These are phyloP conservation scores for Penicillium sp. DNA, from an alignment of 2,329 filamentous ascomycete species.

Conservation along the genomic window DNA sequence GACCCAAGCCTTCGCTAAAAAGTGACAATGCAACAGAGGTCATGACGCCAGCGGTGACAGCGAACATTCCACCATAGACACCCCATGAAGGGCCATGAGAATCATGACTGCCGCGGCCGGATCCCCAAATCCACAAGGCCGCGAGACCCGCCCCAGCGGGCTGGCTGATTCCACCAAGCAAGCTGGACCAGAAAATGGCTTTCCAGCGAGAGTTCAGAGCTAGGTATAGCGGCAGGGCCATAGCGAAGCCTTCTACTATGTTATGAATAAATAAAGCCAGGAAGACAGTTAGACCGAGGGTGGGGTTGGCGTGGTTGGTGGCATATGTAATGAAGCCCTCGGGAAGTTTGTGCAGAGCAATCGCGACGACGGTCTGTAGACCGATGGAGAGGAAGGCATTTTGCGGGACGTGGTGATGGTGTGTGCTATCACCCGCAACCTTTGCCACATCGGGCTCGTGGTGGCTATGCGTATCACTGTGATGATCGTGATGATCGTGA, in stretches of 20 bases:
- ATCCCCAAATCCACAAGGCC: constrained; percentile 80
- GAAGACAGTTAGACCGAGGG: constrained; percentile 88
- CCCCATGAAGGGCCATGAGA: constrained; percentile 54
- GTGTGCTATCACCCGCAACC: constrained; percentile 48
- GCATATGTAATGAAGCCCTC: constrained; percentile 89
- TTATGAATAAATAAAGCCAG: constrained; percentile 97
- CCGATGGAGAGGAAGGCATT: constrained; percentile 94
- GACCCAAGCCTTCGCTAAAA: constrained; percentile 80
- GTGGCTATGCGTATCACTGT: constrained; percentile 18
- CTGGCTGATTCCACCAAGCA: constrained; percentile 85
- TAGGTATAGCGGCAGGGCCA: constrained; percentile 90
- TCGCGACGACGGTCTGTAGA: constrained; percentile 93
- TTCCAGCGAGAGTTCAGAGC: constrained; percentile 78
- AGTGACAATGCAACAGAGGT: constrained; percentile 87
- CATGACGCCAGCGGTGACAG: constrained; percentile 91
- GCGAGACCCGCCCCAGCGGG: constrained; percentile 84
- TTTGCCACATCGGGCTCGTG: constrained; percentile 11
- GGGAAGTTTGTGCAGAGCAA: constrained; percentile 93
- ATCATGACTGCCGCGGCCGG: constrained; percentile 50
- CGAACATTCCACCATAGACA: constrained; percentile 72
- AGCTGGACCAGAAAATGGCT: constrained; percentile 81
- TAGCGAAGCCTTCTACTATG: constrained; percentile 94
- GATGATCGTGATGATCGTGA: constrained; percentile 2
- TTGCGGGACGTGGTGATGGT: constrained; percentile 93
- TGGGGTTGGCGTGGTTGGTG: constrained; percentile 92